Percentiles rank a stretch among this genome's conserved stretches.
These are phyloP conservation scores for Achaetomiella virescens DNA, from an alignment of 495 filamentous ascomycete genomes.

Conservation along the genomic window DNA sequence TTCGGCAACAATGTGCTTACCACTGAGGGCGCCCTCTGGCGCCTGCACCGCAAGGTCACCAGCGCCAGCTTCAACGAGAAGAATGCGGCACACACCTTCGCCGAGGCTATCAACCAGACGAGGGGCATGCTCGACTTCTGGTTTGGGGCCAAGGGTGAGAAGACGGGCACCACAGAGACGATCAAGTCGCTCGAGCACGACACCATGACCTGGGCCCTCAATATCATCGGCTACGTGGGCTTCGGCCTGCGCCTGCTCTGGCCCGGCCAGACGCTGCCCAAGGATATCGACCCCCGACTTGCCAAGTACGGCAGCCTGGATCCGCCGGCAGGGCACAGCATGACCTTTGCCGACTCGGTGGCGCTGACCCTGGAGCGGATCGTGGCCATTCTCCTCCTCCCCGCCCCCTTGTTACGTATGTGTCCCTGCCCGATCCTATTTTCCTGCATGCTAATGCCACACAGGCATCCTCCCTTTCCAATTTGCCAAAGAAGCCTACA, in stretches of 20 bases:
- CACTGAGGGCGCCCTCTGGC: constrained; percentile 57
- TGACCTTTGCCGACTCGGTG: constrained; percentile 56
- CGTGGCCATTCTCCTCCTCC: constrained; percentile 47
- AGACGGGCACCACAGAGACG: constrained; percentile 33
- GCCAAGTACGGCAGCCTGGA: constrained; percentile 40
- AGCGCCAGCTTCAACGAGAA: constrained; percentile 64
- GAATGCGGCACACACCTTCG: constrained; percentile 61
- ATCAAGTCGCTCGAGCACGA: constrained; percentile 50
- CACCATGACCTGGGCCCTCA: constrained; percentile 56
- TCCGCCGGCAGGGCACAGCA: constrained; percentile 46
- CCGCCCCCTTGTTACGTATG: constrained; percentile 40
- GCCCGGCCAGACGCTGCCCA: constrained; percentile 42
- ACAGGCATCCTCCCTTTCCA: constrained; percentile 43
- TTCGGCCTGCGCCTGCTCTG: constrained; percentile 56
- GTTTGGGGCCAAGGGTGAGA: constrained; percentile 25
- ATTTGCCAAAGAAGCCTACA: constrained; percentile 38
- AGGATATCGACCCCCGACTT: constrained; percentile 34
- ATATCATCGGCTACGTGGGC: constrained; percentile 62
- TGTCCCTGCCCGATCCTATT: background rate
- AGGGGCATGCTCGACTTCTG: constrained; percentile 49
- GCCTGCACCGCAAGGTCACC: constrained; percentile 61
- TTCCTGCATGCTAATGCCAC: background rate
- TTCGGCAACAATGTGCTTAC: constrained; percentile 61
- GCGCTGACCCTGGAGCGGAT: constrained; percentile 47
- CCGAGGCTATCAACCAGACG: constrained; percentile 53